Evolutionary conservation across 345 rosid species (phyloP), one percentile per base, ranked within the genome.

Genomic region (Streptanthus diversifolius): DNA sequence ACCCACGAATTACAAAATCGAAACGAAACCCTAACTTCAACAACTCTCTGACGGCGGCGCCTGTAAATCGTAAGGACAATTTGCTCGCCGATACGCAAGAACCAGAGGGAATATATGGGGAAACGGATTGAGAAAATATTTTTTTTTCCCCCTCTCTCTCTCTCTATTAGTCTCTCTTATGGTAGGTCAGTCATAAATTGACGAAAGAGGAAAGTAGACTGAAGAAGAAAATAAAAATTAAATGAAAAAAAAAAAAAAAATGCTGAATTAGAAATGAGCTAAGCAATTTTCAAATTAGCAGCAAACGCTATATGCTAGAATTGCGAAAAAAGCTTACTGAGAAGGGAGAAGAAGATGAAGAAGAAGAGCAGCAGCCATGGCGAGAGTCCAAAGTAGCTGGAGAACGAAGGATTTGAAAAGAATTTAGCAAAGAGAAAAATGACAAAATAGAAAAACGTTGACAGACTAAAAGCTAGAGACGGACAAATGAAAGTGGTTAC

Each of bases 401-500:
- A 75, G 67, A 52, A 62, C 5, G 36, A 24, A 30, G 40, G 35
- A 66, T 33, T 3, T 15, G 47, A 8, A 15, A 39, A 53, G 54
- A 65, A 17, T 17, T 71, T 5, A n/a, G 30, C 56, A 66, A 39
- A 68, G 29, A 60, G 68, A 49, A 39, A 58, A 66, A 67, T 47
- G 83, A 77, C 76, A 74, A 77, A 77, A 70, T 32, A 73, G 77
- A 66, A 74, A 73, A 77, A 68, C 79, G 81, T 77, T 73, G 83
- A 77, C 73, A 71, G 77, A 24, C 63, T 63, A 76, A 76, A 70
- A 69, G 69, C 0, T 15, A 5, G 65, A 47, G 70, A 70, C 51
- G 27, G 70, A 76, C 80, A 69, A 70, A 53, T 54, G 66, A 64
- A 62, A 70, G 80, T 62, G 71, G 80, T 76, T 76, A 41, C 51